Percentiles rank a stretch among this genome's conserved stretches.
These are phyloP conservation scores for Sporobolomyces phaffii DNA, from an alignment of 768 basidiomycete species.

Conservation along the genomic window DNA sequence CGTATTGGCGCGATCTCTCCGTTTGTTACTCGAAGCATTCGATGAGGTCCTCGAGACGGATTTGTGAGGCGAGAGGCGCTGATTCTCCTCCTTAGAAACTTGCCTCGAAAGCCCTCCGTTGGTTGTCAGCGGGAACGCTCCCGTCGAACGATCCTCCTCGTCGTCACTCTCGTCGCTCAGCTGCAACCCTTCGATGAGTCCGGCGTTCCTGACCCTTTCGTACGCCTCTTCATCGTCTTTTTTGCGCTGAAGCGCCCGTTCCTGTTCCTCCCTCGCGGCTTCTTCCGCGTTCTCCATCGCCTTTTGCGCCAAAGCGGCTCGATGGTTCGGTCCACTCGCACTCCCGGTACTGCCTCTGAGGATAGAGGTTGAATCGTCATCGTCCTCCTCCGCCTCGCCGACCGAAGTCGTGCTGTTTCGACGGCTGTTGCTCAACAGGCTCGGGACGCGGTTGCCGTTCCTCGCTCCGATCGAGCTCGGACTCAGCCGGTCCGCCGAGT, in stretches of 20 bases:
- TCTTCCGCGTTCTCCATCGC: conserved; percentile 47
- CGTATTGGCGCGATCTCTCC: conserved; percentile 24
- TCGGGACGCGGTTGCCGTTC: conserved; percentile 7
- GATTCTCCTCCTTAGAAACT: not conserved
- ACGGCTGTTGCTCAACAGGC: conserved; percentile 8
- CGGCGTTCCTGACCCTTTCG: conserved; percentile 27
- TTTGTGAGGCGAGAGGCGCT: not conserved
- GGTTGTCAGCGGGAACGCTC: conserved; percentile 62
- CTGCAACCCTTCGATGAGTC: conserved; percentile 42
- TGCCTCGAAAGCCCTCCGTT: conserved; percentile 50
- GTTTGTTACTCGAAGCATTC: not conserved
- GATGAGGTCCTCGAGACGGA: conserved; percentile 10
- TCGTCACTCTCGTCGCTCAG: conserved; percentile 53
- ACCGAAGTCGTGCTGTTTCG: conserved; percentile 20
- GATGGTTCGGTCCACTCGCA: conserved; percentile 40
- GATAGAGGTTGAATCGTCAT: conserved; percentile 37
- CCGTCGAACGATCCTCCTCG: conserved; percentile 49
- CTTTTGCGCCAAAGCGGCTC: conserved; percentile 48
- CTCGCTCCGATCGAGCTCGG: conserved; percentile 58
- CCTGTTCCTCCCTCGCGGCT: conserved; percentile 40
- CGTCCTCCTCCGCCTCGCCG: conserved; percentile 35
- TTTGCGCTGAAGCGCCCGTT: conserved; percentile 38
- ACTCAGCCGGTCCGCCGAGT: not conserved
- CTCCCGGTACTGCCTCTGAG: conserved; percentile 36
- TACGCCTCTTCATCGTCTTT: conserved; percentile 37